Evolutionary conservation across 2,329 filamentous ascomycete genomes (phyloP), one percentile per base, ranked within the genome.

Genomic region (Anthostomella pinea): DNA sequence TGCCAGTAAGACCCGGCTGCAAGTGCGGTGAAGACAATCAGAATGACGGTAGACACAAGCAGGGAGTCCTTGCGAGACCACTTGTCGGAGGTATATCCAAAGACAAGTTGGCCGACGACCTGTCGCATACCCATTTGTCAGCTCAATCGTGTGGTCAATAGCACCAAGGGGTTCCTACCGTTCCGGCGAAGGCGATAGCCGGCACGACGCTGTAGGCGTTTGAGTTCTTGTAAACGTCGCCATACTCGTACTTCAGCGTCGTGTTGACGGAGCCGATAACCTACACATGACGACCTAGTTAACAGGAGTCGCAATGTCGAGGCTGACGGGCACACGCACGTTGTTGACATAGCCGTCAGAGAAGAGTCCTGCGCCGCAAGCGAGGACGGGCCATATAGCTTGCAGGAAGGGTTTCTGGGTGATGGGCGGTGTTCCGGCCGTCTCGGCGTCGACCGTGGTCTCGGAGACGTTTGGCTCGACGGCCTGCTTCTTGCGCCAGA

Each of bases 321-420:
- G 10, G 11, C 9, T 18, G 29, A 19, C 17, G 19, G 28, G 35
- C 28, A 29, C 14, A 28, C 66, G 52, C 66, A 88, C 86, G 55
- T 87, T 88, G 65, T 95, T 94, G 58, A 95, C 78, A 62, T 95
- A 95, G 11, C 90, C 90, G 62, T 95, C 90, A 16, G 84, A 89
- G 64, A 95, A 95, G 2, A 95, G 73, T 54, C 90, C 90, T 33
- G 89, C 86, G 47, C 90, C 90, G 56, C 88, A 95, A 27, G 89
- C 89, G 51, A 95, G 83, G 1, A 88, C 85, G 10, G 89, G 87
- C 73, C 76, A 56, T 14, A 68, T 60, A 5, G 52, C 50, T 21
- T 58, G 46, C 33, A 39, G 37, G 38, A 60, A 60, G 2, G 56
- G 54, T 38, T 56, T 58, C 44, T 52, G 47, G 33, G 53, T 49